Evolutionary conservation across 192 early-diverging fungal species (phyloP).

Genomic region (Gorgonomyces haynaldii): DNA sequence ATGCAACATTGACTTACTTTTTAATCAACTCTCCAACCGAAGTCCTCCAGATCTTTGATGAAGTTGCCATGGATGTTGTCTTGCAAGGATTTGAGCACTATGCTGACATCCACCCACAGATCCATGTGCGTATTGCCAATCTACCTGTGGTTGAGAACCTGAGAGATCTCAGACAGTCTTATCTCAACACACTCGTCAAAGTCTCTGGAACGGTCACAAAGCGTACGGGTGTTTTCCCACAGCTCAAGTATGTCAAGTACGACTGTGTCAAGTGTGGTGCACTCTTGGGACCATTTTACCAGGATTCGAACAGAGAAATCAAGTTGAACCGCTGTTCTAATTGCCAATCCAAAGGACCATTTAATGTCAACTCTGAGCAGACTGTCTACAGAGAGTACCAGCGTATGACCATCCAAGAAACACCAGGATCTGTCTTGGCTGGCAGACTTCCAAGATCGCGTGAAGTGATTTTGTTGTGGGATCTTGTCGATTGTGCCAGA

Average conservation of each 20-base stretch:
- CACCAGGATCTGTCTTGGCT: conserved; percentile 86
- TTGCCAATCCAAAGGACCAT: conserved; percentile 88
- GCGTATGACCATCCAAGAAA: conserved; percentile 88
- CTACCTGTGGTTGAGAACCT: conserved; percentile 73
- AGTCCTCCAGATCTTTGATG: conserved; percentile 83
- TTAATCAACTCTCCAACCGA: conserved; percentile 79
- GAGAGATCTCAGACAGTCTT: conserved; percentile 78
- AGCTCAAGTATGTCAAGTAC: conserved; percentile 93
- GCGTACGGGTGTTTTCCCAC: conserved; percentile 91
- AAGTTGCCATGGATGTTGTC: conserved; percentile 84
- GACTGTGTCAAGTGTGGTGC: conserved; percentile 89
- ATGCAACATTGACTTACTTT: conserved; percentile 79
- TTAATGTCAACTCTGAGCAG: conserved; percentile 75
- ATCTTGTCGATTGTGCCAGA: conserved; percentile 88
- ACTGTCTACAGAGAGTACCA: conserved; percentile 98
- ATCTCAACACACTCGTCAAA: conserved; percentile 84
- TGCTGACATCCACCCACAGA: conserved; percentile 78
- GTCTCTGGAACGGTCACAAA: conserved; percentile 87
- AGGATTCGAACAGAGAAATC: conserved; percentile 82
- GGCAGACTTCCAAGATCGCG: conserved; percentile 89
- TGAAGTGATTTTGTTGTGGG: conserved; percentile 89
- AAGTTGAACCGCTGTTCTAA: conserved; percentile 69
- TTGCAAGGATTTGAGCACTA: conserved; percentile 82
- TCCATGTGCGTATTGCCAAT: conserved; percentile 87
- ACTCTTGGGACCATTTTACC: conserved; percentile 84